Evolutionary conservation across 2,329 filamentous ascomycete genomes (phyloP).

Genomic region (Sphaerostilbella broomeana): DNA sequence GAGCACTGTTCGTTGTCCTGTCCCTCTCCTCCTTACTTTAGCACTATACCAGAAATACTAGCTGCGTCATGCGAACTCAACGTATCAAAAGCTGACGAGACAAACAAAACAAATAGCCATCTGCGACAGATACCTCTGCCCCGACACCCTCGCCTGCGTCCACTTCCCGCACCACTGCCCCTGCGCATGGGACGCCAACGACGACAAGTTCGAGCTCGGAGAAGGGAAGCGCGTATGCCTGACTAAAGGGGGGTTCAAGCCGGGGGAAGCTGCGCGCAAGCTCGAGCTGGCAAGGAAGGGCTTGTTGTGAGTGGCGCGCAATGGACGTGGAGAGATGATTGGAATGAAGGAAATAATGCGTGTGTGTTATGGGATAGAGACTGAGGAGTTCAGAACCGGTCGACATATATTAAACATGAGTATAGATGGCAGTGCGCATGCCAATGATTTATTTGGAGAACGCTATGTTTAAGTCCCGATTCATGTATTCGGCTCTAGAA

Average conservation of each 20-base stretch:
- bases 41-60: too few species aligned
- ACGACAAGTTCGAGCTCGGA: conserved; percentile 70
- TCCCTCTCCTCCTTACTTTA: not conserved
- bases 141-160: conserved; percentile 89
- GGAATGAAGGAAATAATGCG: not conserved
- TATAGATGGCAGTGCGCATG: too few species aligned
- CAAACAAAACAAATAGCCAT: conserved; percentile 47
- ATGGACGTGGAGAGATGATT: not conserved
- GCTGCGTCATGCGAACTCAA: too few species aligned
- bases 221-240: conserved; percentile 69
- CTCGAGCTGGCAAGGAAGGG: conserved; percentile 76
- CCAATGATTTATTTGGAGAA: too few species aligned
- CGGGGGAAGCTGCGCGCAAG: conserved; percentile 65
- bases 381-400: too few species aligned
- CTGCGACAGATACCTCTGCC: conserved; percentile 91
- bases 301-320: conserved; percentile 47
- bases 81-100: conserved; percentile 5
- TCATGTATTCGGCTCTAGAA: too few species aligned
- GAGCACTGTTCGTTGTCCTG: conserved; percentile 50
- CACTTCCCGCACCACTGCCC: conserved; percentile 97
- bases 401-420: too few species aligned
- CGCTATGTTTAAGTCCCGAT: too few species aligned
- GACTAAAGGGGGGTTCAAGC: conserved; percentile 67
- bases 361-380: too few species aligned
- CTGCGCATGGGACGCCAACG: conserved; percentile 69